Evolutionary conservation across 345 rosid species (phyloP), one percentile per base, ranked within the genome.

Genomic region (Theobroma cacao): DNA sequence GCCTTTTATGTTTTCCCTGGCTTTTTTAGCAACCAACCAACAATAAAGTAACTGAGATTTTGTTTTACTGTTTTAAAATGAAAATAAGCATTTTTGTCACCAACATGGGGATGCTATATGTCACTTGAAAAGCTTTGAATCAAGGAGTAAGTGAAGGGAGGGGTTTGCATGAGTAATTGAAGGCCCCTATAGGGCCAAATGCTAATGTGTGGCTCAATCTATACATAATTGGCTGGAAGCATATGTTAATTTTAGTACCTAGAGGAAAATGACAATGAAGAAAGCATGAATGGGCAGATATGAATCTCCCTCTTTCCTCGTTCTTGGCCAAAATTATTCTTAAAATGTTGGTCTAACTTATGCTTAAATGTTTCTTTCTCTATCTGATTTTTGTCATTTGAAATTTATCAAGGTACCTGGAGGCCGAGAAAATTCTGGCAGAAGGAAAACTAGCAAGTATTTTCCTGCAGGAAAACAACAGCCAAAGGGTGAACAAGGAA

Each of bases 371-470:
- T 26, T 76, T 50, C 34, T 67, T 31, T 59, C 10, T 40, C n/a
- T 33, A 24, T 31, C 18, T 20, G 4, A 34, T 61, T 47, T 31
- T 61, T 30, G 18, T 55, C 8, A 24, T 78, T 56, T 48, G 48
- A 22, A 43, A 69, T 28, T 20, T 26, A 73, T 65, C 70, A 77
- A 88, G 92, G 87, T 78, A 65, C 77, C 77, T 70, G 90, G 79
- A 79, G 89, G 80, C 74, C 78, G 82, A 80, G 93, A 86, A 72
- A 78, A 78, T 85, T 84, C 90, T 30, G 80, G 87, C 68, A 88
- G 99, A 75, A 89, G 86, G 84, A 96, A 94, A 87, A 96, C 97
- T 52, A 96, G 99, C 93, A 96, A 89, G 88, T 96, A 96, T 84
- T 94, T 96, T 91, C 87, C 88, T 64, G 82, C 88, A 9, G 93